Conservation (phyloP, 2,329 filamentous ascomycete genomes). For the Cladosporium sphaerospermum region DNA sequence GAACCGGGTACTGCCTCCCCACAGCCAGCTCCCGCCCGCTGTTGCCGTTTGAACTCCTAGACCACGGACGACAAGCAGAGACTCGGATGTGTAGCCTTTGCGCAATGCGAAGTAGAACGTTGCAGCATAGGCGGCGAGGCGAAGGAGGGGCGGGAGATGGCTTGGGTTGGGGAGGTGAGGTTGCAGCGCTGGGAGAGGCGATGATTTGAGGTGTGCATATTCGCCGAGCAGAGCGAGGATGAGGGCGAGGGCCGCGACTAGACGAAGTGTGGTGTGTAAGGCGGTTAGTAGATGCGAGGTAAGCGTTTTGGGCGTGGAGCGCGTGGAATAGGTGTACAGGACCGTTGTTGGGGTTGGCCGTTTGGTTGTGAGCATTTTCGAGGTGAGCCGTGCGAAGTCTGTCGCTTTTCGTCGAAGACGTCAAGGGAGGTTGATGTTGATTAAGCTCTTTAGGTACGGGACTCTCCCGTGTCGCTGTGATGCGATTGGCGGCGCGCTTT, state of each 20-base stretch:
- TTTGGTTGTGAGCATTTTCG: slow-evolving; percentile 27
- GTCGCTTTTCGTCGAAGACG: not conserved
- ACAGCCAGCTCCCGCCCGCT: slow-evolving; percentile 61
- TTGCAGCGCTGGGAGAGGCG: slow-evolving; percentile 8
- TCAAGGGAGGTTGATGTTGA: no score
- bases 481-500: no score
- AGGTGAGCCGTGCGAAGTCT: not conserved
- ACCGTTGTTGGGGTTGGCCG: slow-evolving; percentile 70
- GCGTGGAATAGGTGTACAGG: slow-evolving; percentile 85
- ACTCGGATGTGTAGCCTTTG: slow-evolving; percentile 57
- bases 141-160: slow-evolving; percentile 55
- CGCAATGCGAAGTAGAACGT: slow-evolving; percentile 22
- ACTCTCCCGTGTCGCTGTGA: no score
- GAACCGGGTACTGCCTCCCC: slow-evolving; percentile 58
- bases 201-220: not conserved
- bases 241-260: slow-evolving; percentile 33
- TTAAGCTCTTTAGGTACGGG: no score
- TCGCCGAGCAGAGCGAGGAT: slow-evolving; percentile 27
- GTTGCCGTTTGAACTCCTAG: slow-evolving; percentile 85
- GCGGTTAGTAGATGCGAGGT: slow-evolving; percentile 31
- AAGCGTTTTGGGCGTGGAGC: slow-evolving; percentile 47
- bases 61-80: slow-evolving; percentile 78
- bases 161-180: slow-evolving; percentile 61
- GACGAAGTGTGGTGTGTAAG: not conserved
- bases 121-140: slow-evolving; percentile 36